These are phyloP conservation scores for Colletotrichum phormii DNA, from an alignment of 2,329 filamentous ascomycete species.

Conservation along the genomic window DNA sequence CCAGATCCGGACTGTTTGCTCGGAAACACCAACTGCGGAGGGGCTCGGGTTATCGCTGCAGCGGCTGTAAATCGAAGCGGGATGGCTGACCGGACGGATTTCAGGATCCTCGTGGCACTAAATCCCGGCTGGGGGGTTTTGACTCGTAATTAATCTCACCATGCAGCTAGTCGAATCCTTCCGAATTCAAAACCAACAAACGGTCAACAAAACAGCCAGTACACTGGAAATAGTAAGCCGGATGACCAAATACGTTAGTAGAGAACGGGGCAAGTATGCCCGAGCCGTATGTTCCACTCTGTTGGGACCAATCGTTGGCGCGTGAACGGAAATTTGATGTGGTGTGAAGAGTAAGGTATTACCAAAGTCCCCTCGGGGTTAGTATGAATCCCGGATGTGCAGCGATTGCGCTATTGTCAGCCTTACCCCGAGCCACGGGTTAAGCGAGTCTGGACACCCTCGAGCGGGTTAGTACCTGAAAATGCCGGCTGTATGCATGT, in stretches of 20 bases:
- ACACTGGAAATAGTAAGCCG: neutral
- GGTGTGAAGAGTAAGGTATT: no score
- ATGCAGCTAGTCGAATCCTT: neutral
- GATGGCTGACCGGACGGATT: neutral
- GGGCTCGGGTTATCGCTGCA: neutral
- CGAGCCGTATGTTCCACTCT: neutral
- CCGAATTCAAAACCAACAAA: neutral
- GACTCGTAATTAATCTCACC: neutral
- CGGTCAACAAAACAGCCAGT: neutral
- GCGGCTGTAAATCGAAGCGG: neutral
- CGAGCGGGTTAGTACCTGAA: neutral
- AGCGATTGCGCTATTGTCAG: neutral
- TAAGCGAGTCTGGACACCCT: neutral
- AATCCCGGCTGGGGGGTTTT: neutral
- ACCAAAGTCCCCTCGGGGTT: neutral
- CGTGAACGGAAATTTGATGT: neutral
- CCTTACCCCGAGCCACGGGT: neutral
- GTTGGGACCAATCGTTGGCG: neutral
- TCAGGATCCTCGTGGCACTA: neutral
- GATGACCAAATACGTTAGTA: neutral
- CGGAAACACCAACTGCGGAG: neutral
- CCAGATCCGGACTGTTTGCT: neutral
- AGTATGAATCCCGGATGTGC: neutral
- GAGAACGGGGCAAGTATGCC: neutral
- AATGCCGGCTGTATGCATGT: neutral